Percentiles rank a stretch among this genome's conserved stretches.
Conservation (phyloP, 495 filamentous ascomycete genomes). For the Geopyxis carbonaria region DNA sequence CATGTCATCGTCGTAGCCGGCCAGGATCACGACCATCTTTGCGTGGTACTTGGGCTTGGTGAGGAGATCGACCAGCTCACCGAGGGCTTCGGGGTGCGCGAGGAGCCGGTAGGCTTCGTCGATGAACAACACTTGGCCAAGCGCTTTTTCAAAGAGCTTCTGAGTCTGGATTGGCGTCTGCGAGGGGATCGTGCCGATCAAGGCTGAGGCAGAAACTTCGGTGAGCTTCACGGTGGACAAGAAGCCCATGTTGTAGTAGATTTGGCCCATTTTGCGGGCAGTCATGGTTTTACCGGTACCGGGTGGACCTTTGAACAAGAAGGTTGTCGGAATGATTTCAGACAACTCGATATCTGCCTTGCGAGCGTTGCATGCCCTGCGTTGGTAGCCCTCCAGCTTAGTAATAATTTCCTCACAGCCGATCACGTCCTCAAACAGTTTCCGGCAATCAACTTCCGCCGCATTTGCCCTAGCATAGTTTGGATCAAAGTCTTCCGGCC, state of each 20-base stretch:
- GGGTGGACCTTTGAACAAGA: conserved; percentile 47
- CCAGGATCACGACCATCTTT: conserved; percentile 57
- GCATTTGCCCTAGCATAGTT: conserved; percentile 41
- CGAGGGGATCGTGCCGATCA: conserved; percentile 39
- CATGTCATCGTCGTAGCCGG: conserved; percentile 57
- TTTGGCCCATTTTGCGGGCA: conserved; percentile 49
- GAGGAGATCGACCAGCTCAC: conserved; percentile 53
- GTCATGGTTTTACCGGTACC: conserved; percentile 60
- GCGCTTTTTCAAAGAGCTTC: conserved; percentile 26
- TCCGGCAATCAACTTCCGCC: conserved; percentile 34
- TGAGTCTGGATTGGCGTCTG: conserved; percentile 35
- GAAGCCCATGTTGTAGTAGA: conserved; percentile 54
- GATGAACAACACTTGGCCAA: conserved; percentile 38
- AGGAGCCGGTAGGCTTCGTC: conserved; percentile 26
- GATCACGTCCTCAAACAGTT: conserved; percentile 47
- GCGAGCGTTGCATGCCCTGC: conserved; percentile 35
- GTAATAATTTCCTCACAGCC: conserved; percentile 39
- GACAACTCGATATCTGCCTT: conserved; percentile 38
- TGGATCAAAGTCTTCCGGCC: conserved; percentile 50
- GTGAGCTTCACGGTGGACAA: conserved; percentile 35
- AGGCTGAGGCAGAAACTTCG: conserved; percentile 41
- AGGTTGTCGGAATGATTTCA: conserved; percentile 41
- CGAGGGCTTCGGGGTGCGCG: conserved; percentile 48
- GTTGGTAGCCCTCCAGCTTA: conserved; percentile 43
- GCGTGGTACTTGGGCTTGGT: conserved; percentile 45